Base-by-base conservation (phyloP, 768 basidiomycete genomes). In the Phanerochaete carnosa region DNA sequence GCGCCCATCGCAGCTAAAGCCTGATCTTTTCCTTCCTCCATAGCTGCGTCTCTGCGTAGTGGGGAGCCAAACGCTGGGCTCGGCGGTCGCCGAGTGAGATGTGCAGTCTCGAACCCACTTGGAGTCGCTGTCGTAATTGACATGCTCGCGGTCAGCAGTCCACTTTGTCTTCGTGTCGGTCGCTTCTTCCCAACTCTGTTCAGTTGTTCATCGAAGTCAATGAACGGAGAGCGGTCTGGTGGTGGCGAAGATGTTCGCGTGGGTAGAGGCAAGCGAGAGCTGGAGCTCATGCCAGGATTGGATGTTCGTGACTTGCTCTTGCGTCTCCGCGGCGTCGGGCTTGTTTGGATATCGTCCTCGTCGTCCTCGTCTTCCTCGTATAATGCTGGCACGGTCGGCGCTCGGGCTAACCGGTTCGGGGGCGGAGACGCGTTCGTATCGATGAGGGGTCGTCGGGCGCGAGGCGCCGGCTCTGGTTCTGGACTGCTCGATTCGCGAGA, bases 21-120 rank as follows among this genome's bases (percentile, higher is more conserved):
- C 63, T 87, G 87, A 56, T 83, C 86, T 57, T 83, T 86, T 37
- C 86, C 83, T 28, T 79, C 77, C 59, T 83, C 83, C 11, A 83
- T 68, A 0, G 79, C 85, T 13, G 84, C 84, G 59, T 80, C 79
- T 64, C 80, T 73, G 47, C 84, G 79, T 23, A 77, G 65, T 30
- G 87, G 86, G 1, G 85, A 87, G 6, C 86, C 88, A 64, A 87
- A 84, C 1, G 86, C 86, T 2, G 88, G 89, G 64, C 88, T 90
- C 0, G 83, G 77, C 26, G 85, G 81, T 59, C 87, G 80, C 9
- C 80, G 84, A 19, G 77, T 77, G 13, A 43, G 12, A 25, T 79
- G 68, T 15, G 77, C 77, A 16, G 73, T 73, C 61, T 73, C 26
- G 8, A 4, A 63, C 35, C 61, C 62, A 29, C 71, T 70, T 7